Conservation (phyloP, 768 basidiomycete species). For the Phanerochaete sordida region DNA sequence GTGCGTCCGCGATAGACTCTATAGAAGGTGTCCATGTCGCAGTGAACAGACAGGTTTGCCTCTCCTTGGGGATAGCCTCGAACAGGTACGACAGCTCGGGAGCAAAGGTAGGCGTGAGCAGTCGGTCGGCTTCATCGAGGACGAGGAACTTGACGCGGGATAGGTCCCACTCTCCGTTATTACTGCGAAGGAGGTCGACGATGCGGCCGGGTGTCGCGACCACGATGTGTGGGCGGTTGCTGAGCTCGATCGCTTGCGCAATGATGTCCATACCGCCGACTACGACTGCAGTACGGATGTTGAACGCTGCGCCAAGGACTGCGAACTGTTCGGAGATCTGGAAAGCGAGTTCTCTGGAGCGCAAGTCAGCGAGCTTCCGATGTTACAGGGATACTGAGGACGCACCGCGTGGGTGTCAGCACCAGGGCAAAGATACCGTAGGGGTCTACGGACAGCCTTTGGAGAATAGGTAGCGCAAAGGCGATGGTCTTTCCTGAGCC, state of each 20-base stretch:
- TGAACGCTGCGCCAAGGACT: slow-evolving; percentile 80
- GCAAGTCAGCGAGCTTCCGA: background rate
- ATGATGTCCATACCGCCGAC: slow-evolving; percentile 99
- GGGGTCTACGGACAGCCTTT: slow-evolving; percentile 83
- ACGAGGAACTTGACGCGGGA: slow-evolving; percentile 86
- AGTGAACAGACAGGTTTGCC: slow-evolving; percentile 97
- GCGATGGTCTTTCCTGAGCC: slow-evolving; percentile 98
- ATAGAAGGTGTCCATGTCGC: slow-evolving; percentile 93
- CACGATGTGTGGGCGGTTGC: slow-evolving; percentile 84
- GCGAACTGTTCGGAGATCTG: slow-evolving; percentile 97
- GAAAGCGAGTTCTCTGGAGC: slow-evolving; percentile 85
- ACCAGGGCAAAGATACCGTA: slow-evolving; percentile 94
- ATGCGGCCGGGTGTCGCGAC: slow-evolving; percentile 96
- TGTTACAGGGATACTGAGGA: too few relatives aligned
- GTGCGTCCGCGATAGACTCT: slow-evolving; percentile 66
- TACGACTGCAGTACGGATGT: slow-evolving; percentile 80
- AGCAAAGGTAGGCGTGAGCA: slow-evolving; percentile 86
- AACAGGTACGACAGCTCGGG: slow-evolving; percentile 82
- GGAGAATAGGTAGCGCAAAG: slow-evolving; percentile 93
- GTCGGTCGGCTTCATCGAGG: slow-evolving; percentile 93
- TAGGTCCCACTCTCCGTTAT: slow-evolving; percentile 77
- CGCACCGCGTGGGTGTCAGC: slow-evolving; percentile 90
- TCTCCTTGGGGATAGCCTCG: slow-evolving; percentile 66
- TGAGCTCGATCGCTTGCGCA: slow-evolving; percentile 83
- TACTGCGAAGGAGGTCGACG: slow-evolving; percentile 83